Base-by-base conservation (phyloP, 441 rosid species). In the Brassica hybrid region DNA sequence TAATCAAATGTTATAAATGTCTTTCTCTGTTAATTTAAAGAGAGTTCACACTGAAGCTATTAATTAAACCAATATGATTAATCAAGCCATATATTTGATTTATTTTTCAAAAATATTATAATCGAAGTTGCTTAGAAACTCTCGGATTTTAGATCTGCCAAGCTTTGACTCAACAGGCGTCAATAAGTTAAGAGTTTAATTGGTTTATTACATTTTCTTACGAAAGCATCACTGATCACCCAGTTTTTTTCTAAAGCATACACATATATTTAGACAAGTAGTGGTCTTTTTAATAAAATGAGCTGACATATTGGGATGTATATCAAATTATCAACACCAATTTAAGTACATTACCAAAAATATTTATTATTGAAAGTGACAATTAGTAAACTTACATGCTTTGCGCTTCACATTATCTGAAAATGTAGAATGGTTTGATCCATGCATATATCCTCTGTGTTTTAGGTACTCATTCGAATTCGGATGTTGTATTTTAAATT, bases 81-180 rank as follows among this genome's bases (percentile, higher is more conserved):
- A 69, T 34, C 19, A 61, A 52, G 23, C 65, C 30, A 10, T 21
- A 21, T 18, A 34, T 25, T 34, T 32, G 9, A 21, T 45, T 14
- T 43, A 56, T 23, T 17, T 12, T 48, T 27, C 8, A 5, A 50
- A 54, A 36, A 48, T 34, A 10, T n/a, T 32, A 13, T 7, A 76
- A 13, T 65, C 30, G 72, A 72, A 77, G 76, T 66, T 72, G 81
- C 76, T 66, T 21, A 48, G 81, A 72, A 45, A 73, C 56, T 70
- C 9, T 59, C 12, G 12, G 6, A 45, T 18, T 19, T 45, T 65
- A 45, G 64, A 66, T 72, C 73, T 72, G 64, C 64, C 62, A 72
- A 58, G 63, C 56, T 72, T 77, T 77, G 76, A 77, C 81, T 72
- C 81, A 72, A 77, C 68, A 58, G 1, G 30, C 76, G 81, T 77